Percentiles rank a stretch among this genome's conserved stretches.
These are phyloP conservation scores for Pisolithus sp. DNA, from an alignment of 768 basidiomycete species.

Conservation along the genomic window DNA sequence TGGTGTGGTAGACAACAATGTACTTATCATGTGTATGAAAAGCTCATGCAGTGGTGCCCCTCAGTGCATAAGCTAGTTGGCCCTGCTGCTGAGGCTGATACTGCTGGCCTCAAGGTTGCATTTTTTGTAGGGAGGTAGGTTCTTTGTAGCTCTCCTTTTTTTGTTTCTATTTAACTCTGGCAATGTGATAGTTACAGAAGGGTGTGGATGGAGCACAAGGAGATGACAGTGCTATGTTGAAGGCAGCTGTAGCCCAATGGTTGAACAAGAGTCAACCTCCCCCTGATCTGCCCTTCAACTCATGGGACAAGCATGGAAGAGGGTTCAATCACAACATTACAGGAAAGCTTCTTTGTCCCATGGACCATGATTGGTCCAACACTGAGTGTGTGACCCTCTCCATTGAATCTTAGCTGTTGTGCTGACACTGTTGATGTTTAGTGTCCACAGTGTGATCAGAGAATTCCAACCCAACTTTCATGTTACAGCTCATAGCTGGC, in stretches of 20 bases:
- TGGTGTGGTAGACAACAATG: too few species aligned
- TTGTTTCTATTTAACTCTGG: too few species aligned
- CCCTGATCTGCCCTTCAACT: neutral
- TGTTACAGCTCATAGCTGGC: slow-evolving; percentile 6
- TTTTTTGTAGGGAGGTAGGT: too few species aligned
- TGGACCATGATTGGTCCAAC: slow-evolving; percentile 12
- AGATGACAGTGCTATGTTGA: slow-evolving; percentile 8
- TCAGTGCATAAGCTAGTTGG: too few species aligned
- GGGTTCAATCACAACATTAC: slow-evolving; percentile 9
- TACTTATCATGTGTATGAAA: too few species aligned
- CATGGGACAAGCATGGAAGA: neutral
- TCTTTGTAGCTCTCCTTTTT: too few species aligned
- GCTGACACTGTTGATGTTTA: neutral
- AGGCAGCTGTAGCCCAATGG: slow-evolving; percentile 2
- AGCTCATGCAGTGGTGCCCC: too few species aligned
- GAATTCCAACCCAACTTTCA: neutral
- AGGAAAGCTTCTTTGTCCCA: slow-evolving; percentile 6
- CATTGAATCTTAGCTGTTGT: neutral
- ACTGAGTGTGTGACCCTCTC: neutral
- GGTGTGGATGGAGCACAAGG: slow-evolving; percentile 9
- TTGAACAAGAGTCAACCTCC: slow-evolving; percentile 1
- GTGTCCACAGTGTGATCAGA: neutral
- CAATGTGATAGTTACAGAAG: slow-evolving; percentile 6
- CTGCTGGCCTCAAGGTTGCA: too few species aligned
- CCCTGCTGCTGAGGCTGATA: too few species aligned